Evolutionary conservation across 1,139 yeast species (phyloP), one percentile per base, ranked within the genome.

Genomic region (Magnusiomyces ingens): DNA sequence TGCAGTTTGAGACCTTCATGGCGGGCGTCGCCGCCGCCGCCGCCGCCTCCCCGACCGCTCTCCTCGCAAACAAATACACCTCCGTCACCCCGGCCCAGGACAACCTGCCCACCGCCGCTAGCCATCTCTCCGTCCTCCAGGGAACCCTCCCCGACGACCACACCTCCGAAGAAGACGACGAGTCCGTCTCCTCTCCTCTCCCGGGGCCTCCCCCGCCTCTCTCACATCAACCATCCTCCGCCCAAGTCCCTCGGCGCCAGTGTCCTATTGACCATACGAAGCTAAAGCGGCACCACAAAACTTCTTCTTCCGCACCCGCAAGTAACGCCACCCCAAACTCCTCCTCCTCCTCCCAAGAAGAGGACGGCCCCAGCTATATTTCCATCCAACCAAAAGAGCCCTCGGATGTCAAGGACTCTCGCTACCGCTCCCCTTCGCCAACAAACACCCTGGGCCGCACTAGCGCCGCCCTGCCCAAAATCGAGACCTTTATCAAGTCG

Each of bases 1-100:
- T 41, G 21, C 52, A 54, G 32, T 54, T 54, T 44, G 57, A 54
- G 8, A 42, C 49, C 13, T 41, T 54, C 45, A 51, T 53, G 55
- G 50, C 49, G 12, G 52, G 48, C 29, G 10, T 21, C 3, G 21
- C 18, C 10, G 18, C 43, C n/a, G 18, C 43, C 8, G 4, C 32
- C n/a, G 4, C 41, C 3, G 6, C 13, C 10, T 37, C 41, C 3
- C 17, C 18, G 4, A 5, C 32, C 4, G 4, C 32, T 26, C 4
- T 8, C 8, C 8, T 8, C 8, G 32, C 8, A 26, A 26, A 26
- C 32, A 4, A 26, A 26, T 8, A 26, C 8, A 26, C 32, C 8
- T 26, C 32, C 8, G 32, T 26, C 8, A 8, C 32, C 8, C 8
- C 32, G 8, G 8, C 32, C 8, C 4, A 26, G 4, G 32, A 26